Evolutionary conservation across 805 yeast genomes (phyloP).

Genomic region (Saturnispora zaruensis): DNA sequence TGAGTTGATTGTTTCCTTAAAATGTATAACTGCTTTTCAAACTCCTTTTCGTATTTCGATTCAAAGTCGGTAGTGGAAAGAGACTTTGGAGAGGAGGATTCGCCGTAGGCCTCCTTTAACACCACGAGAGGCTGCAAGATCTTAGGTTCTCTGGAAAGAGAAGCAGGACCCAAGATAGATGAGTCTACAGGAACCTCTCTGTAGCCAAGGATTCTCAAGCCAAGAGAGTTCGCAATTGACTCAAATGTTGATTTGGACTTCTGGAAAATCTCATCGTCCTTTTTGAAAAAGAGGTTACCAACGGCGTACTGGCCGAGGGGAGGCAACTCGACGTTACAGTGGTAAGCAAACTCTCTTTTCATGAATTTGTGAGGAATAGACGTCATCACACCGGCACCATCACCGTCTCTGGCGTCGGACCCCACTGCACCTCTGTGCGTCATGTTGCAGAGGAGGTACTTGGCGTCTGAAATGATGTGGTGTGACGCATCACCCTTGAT

Average conservation of each 20-base stretch:
- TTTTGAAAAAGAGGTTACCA: conserved; percentile 90
- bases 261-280: conserved; percentile 61
- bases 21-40: conserved; percentile 77
- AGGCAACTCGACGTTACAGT: conserved; percentile 62
- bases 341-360: conserved; percentile 71
- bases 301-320: conserved; percentile 82
- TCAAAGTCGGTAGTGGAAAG: conserved; percentile 45
- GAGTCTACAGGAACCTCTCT: conserved; percentile 92
- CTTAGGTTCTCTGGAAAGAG: conserved; percentile 84
- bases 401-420: conserved; percentile 92
- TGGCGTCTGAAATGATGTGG: conserved; percentile 88
- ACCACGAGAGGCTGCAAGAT: conserved; percentile 92
- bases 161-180: conserved; percentile 90
- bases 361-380: conserved; percentile 87
- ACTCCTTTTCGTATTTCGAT: conserved; percentile 46
- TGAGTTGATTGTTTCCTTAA: conserved; percentile 85
- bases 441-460: conserved; percentile 87
- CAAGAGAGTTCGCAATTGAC: conserved; percentile 65
- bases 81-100: conserved; percentile 29
- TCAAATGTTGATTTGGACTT: conserved; percentile 74
- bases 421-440: conserved; percentile 99
- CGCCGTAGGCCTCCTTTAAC: conserved; percentile 41
- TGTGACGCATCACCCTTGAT: conserved; percentile 83
- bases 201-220: conserved; percentile 86
- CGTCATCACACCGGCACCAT: conserved; percentile 96